Base-by-base conservation (phyloP, 805 yeast species). In the Yamadazyma philogaea region DNA sequence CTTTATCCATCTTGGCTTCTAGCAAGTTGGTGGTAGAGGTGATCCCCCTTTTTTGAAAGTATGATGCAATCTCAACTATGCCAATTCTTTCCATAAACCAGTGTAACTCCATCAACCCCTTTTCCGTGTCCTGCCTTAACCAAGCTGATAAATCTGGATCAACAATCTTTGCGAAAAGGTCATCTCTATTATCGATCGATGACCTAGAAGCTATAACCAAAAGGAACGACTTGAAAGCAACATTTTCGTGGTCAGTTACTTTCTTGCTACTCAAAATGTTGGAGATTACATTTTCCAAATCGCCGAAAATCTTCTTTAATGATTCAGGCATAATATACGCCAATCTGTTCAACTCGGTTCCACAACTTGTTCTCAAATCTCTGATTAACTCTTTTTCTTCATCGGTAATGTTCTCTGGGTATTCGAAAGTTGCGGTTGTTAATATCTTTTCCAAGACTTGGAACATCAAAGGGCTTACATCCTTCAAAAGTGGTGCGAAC, bases 71-170 rank as follows among this genome's bases (percentile, higher is more conserved):
- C 58, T 82, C 81, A 2, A 89, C 98, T 42, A 93, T 87, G 2
- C 99, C 99, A 39, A 95, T 75, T 54, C 97, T 77, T 63, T 90
- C 98, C 98, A 93, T 91, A 54, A 93, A 93, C 98, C 98, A 93
- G 47, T 88, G 96, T 34, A 95, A 72, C 57, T 91, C 95, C 56
- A 82, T 70, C 21, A 93, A 68, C 0, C 97, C 97, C 56, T 88
- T 88, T 48, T 87, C 89, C 0, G 97, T 91, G 8, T 79, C 82
- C 16, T 89, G 91, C 35, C 90, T 89, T 0, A 91, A 82, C 99
- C 99, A 93, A 0, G 96, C 90, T 10, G 76, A 66, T 37, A 95
- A 69, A 50, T 93, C 97, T 0, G 96, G 96, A 59, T 93, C 99
- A 1, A 95, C 99, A 44, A 95, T 85, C 34, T 80, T 75, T 16